Evolutionary conservation across 306 rosid species (phyloP).

Genomic region (Cucumis cinereus): DNA sequence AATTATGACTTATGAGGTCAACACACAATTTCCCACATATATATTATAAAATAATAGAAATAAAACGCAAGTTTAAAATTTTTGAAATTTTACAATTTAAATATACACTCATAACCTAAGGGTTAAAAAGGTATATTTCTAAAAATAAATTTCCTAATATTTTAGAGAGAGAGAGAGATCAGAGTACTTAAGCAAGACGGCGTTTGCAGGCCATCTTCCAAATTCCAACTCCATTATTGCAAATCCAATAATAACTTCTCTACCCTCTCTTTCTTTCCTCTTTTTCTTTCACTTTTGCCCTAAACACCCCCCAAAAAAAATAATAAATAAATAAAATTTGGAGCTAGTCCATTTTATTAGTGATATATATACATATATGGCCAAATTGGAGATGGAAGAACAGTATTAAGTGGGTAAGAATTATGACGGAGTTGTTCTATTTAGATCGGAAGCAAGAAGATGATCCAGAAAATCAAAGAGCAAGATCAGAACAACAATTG

Average conservation of each 20-base stretch:
- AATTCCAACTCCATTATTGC: constrained; percentile 7
- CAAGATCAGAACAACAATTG: constrained; percentile 14
- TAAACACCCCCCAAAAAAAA: not conserved
- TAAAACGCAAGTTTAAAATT: too few species aligned
- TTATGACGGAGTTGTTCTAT: constrained; percentile 42
- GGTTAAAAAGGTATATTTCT: too few species aligned
- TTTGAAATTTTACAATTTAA: too few species aligned
- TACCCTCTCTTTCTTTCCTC: not conserved
- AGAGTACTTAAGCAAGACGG: not conserved
- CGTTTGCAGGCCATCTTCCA: not conserved
- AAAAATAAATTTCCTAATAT: too few species aligned
- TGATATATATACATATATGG: not conserved
- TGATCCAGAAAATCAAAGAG: not conserved
- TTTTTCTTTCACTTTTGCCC: not conserved
- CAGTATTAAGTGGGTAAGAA: constrained; percentile 9
- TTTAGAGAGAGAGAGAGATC: not conserved
- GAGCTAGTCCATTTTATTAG: not conserved
- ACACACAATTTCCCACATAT: too few species aligned
- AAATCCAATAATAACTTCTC: not conserved
- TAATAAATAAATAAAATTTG: too few species aligned
- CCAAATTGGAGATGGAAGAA: not conserved
- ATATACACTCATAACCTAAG: too few species aligned
- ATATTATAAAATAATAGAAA: too few species aligned
- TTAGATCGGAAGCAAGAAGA: constrained; percentile 30
- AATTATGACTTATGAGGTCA: too few species aligned